Conservation (phyloP, 257 asterid species). For the Solanum chaucha region DNA sequence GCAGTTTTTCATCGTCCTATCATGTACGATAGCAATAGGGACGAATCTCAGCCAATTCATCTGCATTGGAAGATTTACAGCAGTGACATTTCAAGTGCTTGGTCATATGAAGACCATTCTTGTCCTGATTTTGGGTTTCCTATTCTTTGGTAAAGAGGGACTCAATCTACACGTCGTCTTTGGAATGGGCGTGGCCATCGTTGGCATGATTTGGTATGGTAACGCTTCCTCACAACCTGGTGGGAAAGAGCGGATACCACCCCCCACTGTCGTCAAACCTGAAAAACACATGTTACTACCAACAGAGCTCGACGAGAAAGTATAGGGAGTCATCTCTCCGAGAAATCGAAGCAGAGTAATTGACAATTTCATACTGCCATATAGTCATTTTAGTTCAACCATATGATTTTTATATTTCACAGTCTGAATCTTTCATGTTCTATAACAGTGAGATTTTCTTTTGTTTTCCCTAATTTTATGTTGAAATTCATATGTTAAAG, state of each 20-base stretch:
- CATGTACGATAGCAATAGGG: constrained; percentile 65
- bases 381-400: background rate
- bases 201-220: constrained; percentile 76
- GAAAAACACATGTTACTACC: constrained; percentile 37
- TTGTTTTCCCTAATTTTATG: background rate
- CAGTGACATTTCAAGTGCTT: constrained; percentile 74
- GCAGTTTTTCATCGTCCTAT: constrained; percentile 45
- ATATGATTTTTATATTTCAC: background rate
- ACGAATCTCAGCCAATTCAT: constrained; percentile 82
- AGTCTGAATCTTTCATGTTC: background rate
- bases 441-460: background rate
- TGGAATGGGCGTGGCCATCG: constrained; percentile 54
- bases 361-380: background rate
- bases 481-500: background rate
- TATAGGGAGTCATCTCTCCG: constrained; percentile 13
- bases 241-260: constrained; percentile 40
- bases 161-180: constrained; percentile 50
- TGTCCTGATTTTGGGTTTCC: constrained; percentile 56
- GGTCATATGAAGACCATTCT: constrained; percentile 84
- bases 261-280: constrained; percentile 9
- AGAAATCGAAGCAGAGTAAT: background rate
- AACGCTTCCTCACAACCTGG: constrained; percentile 58
- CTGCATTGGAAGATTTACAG: constrained; percentile 88
- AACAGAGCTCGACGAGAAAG: constrained; percentile 27
- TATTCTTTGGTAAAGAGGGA: constrained; percentile 72